These are phyloP conservation scores for Aspergillus udagawae DNA, from an alignment of 2,329 filamentous ascomycete species.

Conservation along the genomic window DNA sequence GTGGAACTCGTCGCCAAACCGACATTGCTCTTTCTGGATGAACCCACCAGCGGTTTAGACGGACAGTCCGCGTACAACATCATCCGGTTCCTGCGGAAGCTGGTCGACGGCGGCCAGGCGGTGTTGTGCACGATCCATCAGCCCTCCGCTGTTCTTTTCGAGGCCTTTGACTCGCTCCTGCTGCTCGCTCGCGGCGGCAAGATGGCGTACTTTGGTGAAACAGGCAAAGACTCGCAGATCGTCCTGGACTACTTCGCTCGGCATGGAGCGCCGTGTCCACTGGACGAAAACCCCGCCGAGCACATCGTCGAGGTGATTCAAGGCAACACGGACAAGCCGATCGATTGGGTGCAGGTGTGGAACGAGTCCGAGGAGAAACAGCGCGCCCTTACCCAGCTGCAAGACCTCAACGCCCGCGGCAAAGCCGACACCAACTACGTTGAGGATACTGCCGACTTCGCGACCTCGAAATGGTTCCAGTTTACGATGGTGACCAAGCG, in stretches of 20 bases:
- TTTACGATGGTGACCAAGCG: slow-evolving; percentile 34
- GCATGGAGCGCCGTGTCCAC: slow-evolving; percentile 53
- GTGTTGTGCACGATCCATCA: slow-evolving; percentile 66
- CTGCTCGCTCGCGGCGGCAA: slow-evolving; percentile 62
- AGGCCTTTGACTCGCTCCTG: slow-evolving; percentile 63
- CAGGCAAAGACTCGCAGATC: slow-evolving; percentile 38
- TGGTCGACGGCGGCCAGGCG: slow-evolving; percentile 63
- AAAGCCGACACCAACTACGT: slow-evolving; percentile 18
- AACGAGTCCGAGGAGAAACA: slow-evolving; percentile 26
- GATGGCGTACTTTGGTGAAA: slow-evolving; percentile 63
- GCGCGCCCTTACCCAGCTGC: slow-evolving; percentile 21
- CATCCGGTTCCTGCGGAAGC: slow-evolving; percentile 62
- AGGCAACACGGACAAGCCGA: slow-evolving; percentile 17
- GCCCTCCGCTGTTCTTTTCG: slow-evolving; percentile 63
- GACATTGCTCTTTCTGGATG: slow-evolving; percentile 58
- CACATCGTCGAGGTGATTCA: slow-evolving; percentile 40
- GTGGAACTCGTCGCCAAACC: slow-evolving; percentile 59
- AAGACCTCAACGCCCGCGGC: slow-evolving; percentile 21
- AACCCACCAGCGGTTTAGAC: slow-evolving; percentile 61
- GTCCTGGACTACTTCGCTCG: slow-evolving; percentile 46
- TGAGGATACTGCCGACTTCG: slow-evolving; percentile 35
- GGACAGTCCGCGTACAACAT: slow-evolving; percentile 57
- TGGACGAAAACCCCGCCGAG: slow-evolving; percentile 52
- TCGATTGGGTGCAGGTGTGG: slow-evolving; percentile 34
- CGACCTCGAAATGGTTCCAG: slow-evolving; percentile 38